phyloP scores from a whole-genome alignment of 495 filamentous ascomycete species.

The Oleoguttula mirabilis region DNA sequence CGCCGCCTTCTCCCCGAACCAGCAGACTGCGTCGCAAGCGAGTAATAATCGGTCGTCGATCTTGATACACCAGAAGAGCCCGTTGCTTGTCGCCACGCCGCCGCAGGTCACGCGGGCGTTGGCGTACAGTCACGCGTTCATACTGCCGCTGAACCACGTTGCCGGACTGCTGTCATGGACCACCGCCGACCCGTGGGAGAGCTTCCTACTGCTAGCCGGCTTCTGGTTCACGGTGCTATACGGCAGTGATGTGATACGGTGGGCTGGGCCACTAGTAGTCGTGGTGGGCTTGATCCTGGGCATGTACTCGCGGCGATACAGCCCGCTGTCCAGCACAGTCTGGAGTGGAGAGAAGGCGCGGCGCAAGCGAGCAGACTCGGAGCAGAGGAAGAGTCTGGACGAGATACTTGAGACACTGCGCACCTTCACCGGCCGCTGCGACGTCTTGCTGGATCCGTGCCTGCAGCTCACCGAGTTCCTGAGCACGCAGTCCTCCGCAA shows the following conservation, averaged over 20 bases:
- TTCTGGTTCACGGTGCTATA: slow-evolving; percentile 85
- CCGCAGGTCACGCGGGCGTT: slow-evolving; percentile 85
- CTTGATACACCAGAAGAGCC: slow-evolving; percentile 92
- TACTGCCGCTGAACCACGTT: slow-evolving; percentile 72
- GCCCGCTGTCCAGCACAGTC: slow-evolving; percentile 74
- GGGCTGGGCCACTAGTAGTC: slow-evolving; percentile 69
- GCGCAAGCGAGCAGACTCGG: slow-evolving; percentile 40
- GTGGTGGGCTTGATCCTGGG: slow-evolving; percentile 70
- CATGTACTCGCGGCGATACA: slow-evolving; percentile 88
- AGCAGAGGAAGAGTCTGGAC: slow-evolving; percentile 76
- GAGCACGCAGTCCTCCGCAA: slow-evolving; percentile 80
- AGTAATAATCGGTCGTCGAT: slow-evolving; percentile 38
- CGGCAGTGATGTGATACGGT: slow-evolving; percentile 65
- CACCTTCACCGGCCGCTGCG: slow-evolving; percentile 78
- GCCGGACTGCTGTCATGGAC: slow-evolving; percentile 86
- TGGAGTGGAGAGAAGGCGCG: slow-evolving; percentile 52
- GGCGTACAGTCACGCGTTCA: slow-evolving; percentile 86
- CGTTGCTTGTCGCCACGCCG: slow-evolving; percentile 82
- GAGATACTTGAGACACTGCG: slow-evolving; percentile 91
- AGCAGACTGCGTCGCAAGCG: slow-evolving; percentile 11
- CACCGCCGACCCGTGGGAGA: slow-evolving; percentile 86
- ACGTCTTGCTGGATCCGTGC: slow-evolving; percentile 80
- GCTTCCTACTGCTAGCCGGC: slow-evolving; percentile 69
- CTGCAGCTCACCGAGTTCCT: slow-evolving; percentile 83
- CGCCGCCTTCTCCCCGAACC: slow-evolving; percentile 68